Base-by-base conservation (phyloP, 148 eudicot species). In the Cornus kousa region DNA sequence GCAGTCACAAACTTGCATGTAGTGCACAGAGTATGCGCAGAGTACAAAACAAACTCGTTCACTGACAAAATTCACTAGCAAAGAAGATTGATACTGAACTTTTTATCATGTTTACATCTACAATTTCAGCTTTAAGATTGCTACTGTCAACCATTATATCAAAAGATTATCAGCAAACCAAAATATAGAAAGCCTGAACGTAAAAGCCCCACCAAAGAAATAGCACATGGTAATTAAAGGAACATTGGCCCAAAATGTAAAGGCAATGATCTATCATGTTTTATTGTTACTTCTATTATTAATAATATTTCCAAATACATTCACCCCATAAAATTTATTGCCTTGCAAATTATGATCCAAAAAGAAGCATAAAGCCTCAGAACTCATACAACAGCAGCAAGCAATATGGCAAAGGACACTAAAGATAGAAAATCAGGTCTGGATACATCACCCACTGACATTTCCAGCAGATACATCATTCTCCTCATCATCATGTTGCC, bases 391-490 rank as follows among this genome's bases (percentile, higher is more conserved):
- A 72, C 48, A 31, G 6, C 67, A 67, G 39, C 32, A 24, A 67
- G 57, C 60, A 59, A 68, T 64, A 78, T 66, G 59, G 53, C 46
- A 78, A 23, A 60, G 13, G 68, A 62, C 13, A 68, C 20, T 73
- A 28, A 37, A 79, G 71, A 72, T 55, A 70, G 62, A 62, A 68
- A 50, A 64, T 7, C 11, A 55, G 40, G 23, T 7, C 67, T 40
- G 22, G 50, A 39, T 28, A 48, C 64, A 76, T 86, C 80, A 86
- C 57, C 83, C 84, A 66, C 90, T 83, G 66, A 80, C 78, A 59
- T 86, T 85, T 76, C 85, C 91, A 35, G 86, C 83, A 9, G 93
- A 89, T 17, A 79, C 78, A 70, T 88, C 95, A 75, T 87, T 85
- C 7, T 87, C 91, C 28, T 87, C 90, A 59, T 85, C 86, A 17